phyloP scores from a whole-genome alignment of 345 rosid species.

The Murraya paniculata region DNA sequence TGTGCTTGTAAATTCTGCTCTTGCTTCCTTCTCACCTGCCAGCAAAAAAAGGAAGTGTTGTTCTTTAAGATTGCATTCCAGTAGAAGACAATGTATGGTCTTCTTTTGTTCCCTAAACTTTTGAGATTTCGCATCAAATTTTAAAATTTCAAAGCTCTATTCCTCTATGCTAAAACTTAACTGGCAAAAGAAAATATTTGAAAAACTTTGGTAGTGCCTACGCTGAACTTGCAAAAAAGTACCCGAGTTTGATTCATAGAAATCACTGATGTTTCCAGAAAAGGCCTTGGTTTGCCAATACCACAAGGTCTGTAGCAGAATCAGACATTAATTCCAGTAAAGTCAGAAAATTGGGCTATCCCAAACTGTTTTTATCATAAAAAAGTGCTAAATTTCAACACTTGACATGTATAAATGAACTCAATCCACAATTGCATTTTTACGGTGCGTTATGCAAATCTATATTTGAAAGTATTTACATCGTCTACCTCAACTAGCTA shows the following conservation, averaged over 20 bases:
- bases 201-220: background rate
- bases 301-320: background rate
- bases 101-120: background rate
- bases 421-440: background rate
- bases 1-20: conserved; percentile 9
- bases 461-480: background rate
- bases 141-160: background rate
- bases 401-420: background rate
- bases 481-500: background rate
- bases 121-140: background rate
- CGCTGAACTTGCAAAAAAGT: background rate
- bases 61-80: background rate
- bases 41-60: background rate
- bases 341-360: background rate
- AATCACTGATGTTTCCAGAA: background rate
- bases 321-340: background rate
- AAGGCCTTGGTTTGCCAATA: background rate
- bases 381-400: background rate
- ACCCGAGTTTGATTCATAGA: background rate
- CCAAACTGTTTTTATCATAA: background rate
- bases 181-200: background rate
- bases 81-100: background rate
- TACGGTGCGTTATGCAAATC: background rate
- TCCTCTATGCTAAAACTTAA: too few relatives aligned
- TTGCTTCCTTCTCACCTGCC: conserved; percentile 21